phyloP scores from a whole-genome alignment of 2,329 filamentous ascomycete genomes.

The Sclerotinia spermophila region DNA sequence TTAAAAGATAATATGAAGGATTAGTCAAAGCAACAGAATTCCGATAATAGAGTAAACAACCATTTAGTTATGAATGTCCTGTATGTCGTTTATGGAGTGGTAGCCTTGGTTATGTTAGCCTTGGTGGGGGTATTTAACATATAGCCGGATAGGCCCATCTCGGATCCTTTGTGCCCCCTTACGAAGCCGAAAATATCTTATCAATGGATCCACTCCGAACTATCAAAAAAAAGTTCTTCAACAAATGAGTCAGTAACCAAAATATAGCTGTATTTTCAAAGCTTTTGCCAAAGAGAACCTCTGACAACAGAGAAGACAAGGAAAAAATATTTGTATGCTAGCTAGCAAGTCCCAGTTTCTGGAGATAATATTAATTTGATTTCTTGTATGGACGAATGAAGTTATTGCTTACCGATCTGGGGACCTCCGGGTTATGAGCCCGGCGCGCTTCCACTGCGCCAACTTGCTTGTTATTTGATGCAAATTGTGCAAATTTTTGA shows the following conservation, averaged over 20 bases:
- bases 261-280: too few relatives aligned
- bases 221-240: background rate
- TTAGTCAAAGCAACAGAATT: too few relatives aligned
- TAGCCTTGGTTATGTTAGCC: background rate
- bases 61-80: too few relatives aligned
- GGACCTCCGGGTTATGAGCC: constrained; percentile 41
- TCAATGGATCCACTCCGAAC: background rate
- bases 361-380: background rate
- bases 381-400: background rate
- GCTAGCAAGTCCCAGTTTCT: constrained; percentile 1
- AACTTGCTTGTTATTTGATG: background rate
- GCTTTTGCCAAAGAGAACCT: background rate
- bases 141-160: background rate
- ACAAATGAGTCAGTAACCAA: background rate
- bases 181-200: background rate
- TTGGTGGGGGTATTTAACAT: background rate
- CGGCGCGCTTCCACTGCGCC: constrained; percentile 37
- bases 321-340: accelerated
- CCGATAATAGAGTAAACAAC: too few relatives aligned
- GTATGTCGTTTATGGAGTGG: too few relatives aligned
- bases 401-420: constrained; percentile 33
- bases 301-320: background rate
- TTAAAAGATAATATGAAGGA: too few relatives aligned
- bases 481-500: accelerated
- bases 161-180: background rate